phyloP scores from a whole-genome alignment of 805 yeast genomes.

The Millerozyma miso region DNA sequence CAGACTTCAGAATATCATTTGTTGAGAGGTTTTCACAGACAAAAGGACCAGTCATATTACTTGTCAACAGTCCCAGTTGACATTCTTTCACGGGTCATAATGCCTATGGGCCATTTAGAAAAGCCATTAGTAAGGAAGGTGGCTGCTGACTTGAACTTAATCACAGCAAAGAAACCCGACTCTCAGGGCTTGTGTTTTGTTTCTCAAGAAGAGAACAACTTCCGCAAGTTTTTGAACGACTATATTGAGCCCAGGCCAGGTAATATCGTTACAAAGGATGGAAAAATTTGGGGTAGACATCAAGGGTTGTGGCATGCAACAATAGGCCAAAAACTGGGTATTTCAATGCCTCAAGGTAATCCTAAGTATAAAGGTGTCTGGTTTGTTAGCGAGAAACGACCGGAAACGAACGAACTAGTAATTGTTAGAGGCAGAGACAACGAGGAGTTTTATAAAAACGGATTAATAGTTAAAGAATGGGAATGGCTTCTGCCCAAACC shows the following conservation, averaged over 20 bases:
- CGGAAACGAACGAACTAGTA: conserved; percentile 63
- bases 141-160: conserved; percentile 52
- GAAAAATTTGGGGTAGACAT: conserved; percentile 75
- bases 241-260: conserved; percentile 75
- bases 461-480: conserved; percentile 43
- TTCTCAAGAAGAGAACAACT: conserved; percentile 54
- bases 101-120: conserved; percentile 77
- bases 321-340: conserved; percentile 78
- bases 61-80: conserved; percentile 58
- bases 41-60: conserved; percentile 90
- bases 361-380: conserved; percentile 73
- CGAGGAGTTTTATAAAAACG: conserved; percentile 46
- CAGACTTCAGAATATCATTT: conserved; percentile 39
- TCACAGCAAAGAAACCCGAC: conserved; percentile 78
- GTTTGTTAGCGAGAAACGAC: conserved; percentile 75
- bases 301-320: conserved; percentile 94
- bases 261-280: conserved; percentile 70
- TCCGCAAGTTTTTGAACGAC: conserved; percentile 68
- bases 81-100: conserved; percentile 47
- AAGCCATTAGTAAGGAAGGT: conserved; percentile 72
- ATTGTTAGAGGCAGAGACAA: conserved; percentile 71
- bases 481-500: conserved; percentile 37
- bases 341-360: conserved; percentile 87
- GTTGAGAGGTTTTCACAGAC: conserved; percentile 51
- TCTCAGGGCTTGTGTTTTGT: conserved; percentile 96